A percentile compares a stretch with the other conserved stretches of the same genome.
phyloP scores from a whole-genome alignment of 2,329 filamentous ascomycete species.

The Cladobotryum mycophilum region DNA sequence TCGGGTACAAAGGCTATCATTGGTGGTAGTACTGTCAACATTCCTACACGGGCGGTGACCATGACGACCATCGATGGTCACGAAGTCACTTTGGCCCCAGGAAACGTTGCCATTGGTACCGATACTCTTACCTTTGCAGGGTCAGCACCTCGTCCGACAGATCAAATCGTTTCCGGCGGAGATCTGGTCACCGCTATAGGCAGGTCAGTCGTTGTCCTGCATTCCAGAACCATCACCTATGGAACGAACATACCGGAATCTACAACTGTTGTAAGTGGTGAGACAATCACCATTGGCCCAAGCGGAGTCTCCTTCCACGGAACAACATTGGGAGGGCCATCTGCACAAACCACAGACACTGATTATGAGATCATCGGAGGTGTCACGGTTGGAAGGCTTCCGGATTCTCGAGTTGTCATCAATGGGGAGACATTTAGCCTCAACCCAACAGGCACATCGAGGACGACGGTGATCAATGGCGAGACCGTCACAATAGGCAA shows the following conservation, averaged over 20 bases:
- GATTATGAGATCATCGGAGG: conserved; percentile 45
- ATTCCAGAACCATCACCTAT: conserved; percentile 41
- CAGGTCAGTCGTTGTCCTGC: conserved; percentile 33
- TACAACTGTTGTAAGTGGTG: conserved; percentile 40
- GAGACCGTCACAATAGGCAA: conserved; percentile 45
- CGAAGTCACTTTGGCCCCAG: conserved; percentile 29
- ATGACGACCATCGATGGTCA: conserved; percentile 29
- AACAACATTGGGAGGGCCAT: conserved; percentile 37
- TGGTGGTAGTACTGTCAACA: conserved; percentile 36
- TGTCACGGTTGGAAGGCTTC: conserved; percentile 45
- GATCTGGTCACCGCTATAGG: conserved; percentile 41
- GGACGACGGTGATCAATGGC: conserved; percentile 41
- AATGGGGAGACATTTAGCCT: conserved; percentile 45
- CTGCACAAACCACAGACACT: conserved; percentile 30
- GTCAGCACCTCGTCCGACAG: conserved; percentile 28
- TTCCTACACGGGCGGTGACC: conserved; percentile 28
- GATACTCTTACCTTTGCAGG: conserved; percentile 32
- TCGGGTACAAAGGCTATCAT: conserved; percentile 36
- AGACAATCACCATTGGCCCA: conserved; percentile 46
- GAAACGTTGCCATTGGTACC: conserved; percentile 28
- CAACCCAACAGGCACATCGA: conserved; percentile 36
- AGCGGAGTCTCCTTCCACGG: conserved; percentile 35
- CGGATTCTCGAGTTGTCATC: conserved; percentile 44
- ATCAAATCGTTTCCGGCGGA: conserved; percentile 43
- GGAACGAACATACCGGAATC: conserved; percentile 27